Percentiles rank a stretch among this genome's conserved stretches.
These are phyloP conservation scores for Claviceps humidiphila DNA, from an alignment of 2,329 filamentous ascomycete genomes.

Conservation along the genomic window DNA sequence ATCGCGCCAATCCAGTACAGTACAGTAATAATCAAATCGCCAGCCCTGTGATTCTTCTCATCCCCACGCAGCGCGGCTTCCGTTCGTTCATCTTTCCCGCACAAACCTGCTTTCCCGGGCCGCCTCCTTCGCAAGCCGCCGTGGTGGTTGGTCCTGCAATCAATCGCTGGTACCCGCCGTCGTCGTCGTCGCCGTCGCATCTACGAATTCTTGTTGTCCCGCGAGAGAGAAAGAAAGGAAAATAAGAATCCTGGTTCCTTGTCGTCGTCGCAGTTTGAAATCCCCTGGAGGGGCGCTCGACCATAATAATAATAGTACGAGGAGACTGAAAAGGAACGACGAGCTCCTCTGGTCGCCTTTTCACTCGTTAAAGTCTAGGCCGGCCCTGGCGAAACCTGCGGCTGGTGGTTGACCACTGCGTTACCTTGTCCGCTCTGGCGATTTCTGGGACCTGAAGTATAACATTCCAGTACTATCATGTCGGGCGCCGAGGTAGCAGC, in stretches of 20 bases:
- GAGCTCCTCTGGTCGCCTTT: neutral
- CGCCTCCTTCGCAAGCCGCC: neutral
- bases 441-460: neutral
- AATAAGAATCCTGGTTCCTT: neutral
- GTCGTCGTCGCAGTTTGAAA: neutral
- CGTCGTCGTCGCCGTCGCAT: neutral
- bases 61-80: neutral
- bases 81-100: neutral
- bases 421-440: neutral
- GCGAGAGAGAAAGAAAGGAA: neutral
- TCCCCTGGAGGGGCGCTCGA: neutral
- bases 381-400: neutral
- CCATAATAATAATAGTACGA: neutral
- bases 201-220: neutral
- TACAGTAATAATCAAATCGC: no score
- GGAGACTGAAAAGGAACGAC: neutral
- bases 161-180: neutral
- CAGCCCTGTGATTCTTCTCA: no score
- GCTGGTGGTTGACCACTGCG: neutral
- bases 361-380: neutral
- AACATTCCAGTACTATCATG: constrained; percentile 12
- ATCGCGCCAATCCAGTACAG: no score
- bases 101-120: neutral
- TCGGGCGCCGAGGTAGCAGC: constrained; percentile 20
- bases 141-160: constrained; percentile 2